These are phyloP conservation scores for Tilletia walkeri DNA, from an alignment of 1,284 basidiomycete genomes.

Conservation along the genomic window DNA sequence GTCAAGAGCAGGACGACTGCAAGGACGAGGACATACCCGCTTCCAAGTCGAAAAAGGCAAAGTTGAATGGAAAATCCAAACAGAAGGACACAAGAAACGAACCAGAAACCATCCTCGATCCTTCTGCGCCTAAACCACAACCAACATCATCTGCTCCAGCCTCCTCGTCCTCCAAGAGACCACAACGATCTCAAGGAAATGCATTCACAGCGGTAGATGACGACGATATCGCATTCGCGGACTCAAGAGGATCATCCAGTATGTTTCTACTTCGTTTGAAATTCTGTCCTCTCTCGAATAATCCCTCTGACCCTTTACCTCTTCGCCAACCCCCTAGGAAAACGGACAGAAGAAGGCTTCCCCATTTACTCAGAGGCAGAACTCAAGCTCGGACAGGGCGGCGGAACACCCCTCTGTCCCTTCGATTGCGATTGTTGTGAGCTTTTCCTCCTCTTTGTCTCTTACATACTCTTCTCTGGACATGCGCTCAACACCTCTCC, in stretches of 20 bases:
- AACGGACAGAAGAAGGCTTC: slow-evolving; percentile 19
- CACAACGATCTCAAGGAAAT: background rate
- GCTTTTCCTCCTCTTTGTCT: background rate
- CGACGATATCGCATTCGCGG: slow-evolving; percentile 13
- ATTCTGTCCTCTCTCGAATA: background rate
- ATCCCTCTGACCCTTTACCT: background rate
- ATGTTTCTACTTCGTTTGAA: background rate
- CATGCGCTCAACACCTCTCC: too few species aligned
- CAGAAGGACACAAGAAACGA: background rate
- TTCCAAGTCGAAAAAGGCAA: background rate
- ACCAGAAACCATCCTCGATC: slow-evolving; percentile 5
- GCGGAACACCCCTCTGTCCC: slow-evolving; percentile 16
- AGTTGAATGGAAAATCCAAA: background rate
- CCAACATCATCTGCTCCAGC: background rate
- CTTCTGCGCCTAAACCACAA: background rate
- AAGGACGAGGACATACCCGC: background rate
- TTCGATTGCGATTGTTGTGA: slow-evolving; percentile 19
- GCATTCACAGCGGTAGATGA: slow-evolving; percentile 4
- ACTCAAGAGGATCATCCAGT: slow-evolving; percentile 14
- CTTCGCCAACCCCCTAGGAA: background rate
- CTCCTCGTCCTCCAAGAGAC: background rate
- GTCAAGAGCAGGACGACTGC: background rate
- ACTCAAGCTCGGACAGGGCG: slow-evolving; percentile 3
- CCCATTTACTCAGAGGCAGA: slow-evolving; percentile 17
- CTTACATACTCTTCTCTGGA: background rate